phyloP scores from a whole-genome alignment of 2,329 filamentous ascomycete species.

The Colletotrichum cereale region DNA sequence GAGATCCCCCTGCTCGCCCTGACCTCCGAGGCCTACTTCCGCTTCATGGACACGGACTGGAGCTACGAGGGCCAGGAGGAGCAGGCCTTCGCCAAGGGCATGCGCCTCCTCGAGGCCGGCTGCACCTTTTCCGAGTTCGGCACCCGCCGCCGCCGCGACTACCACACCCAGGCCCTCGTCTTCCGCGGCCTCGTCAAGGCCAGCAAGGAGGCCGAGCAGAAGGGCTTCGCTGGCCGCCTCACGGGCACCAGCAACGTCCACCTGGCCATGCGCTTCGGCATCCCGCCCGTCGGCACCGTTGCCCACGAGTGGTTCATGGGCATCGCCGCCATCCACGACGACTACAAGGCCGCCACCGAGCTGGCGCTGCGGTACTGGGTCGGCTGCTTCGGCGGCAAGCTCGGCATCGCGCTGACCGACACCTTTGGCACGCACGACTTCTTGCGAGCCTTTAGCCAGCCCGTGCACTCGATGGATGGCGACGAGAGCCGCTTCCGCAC shows the following conservation, averaged over 20 bases:
- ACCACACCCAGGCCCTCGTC: constrained; percentile 93
- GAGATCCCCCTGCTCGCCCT: constrained; percentile 94
- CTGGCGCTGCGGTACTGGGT: constrained; percentile 90
- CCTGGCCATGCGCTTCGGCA: constrained; percentile 91
- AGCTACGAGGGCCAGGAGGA: constrained; percentile 88
- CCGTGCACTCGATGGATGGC: constrained; percentile 61
- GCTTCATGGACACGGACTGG: constrained; percentile 96
- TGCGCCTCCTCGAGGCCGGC: constrained; percentile 80
- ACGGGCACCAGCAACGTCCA: constrained; percentile 97
- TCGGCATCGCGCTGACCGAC: constrained; percentile 92
- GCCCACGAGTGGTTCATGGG: constrained; percentile 99
- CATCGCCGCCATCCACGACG: constrained; percentile 87
- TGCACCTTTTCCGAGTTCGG: constrained; percentile 96
- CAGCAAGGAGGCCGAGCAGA: constrained; percentile 75
- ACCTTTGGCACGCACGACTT: constrained; percentile 96
- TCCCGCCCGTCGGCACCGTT: constrained; percentile 86
- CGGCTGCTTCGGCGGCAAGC: constrained; percentile 85
- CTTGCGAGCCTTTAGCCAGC: constrained; percentile 83
- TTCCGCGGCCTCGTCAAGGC: constrained; percentile 88
- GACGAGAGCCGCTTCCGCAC: constrained; percentile 55
- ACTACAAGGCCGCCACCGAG: constrained; percentile 89
- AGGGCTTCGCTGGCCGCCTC: constrained; percentile 78
- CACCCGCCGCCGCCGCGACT: constrained; percentile 88
- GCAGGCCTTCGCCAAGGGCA: constrained; percentile 84
- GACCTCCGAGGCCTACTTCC: constrained; percentile 97